Base-by-base conservation (phyloP, 2,329 filamentous ascomycete species). In the Aspergillus sp. region DNA sequence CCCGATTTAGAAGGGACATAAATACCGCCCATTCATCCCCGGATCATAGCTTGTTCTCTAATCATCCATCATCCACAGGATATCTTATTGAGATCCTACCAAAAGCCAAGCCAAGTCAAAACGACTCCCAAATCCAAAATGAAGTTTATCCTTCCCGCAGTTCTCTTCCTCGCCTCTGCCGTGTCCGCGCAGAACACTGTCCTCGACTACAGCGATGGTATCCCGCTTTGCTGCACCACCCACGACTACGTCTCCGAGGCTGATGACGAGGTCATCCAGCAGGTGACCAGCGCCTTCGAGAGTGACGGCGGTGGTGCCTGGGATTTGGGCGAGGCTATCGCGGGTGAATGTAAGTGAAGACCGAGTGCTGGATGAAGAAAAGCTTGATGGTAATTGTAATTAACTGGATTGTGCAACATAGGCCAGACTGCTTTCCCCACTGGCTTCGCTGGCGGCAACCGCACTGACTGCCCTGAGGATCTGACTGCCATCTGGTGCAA, bases 191-290 rank as follows among this genome's bases (percentile, higher is more conserved):
- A 55, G 13, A 49, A 30, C 23, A 10, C 7, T 4, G 47, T 50
- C 25, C 53, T 55, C 25, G 53, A 55, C 53, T 55, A 55, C n/a
- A 55, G 53, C 5, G 53, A 55, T 17, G 53, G 53, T 3, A 36
- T 55, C n/a, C 53, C 53, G 5, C 53, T 55, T 25, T 55, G 53
- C 53, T 55, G 53, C 23, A 32, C 19, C 8, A 55, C 28, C 39
- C 41, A 43, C 28, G 53, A 55, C 53, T 32, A 47, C n/a, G 28
- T 55, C 41, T 43, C 41, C 25, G 53, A 55, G n/a, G 53, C 53
- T 1, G 39, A 17, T 1, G 53, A 55, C 23, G 53, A 47, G 15
- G 53, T 55, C 23, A 30, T 47, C n/a, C 39, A 45, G 15, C 53
- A 55, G 30, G 53, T 55, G 23, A 55, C 53, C 41, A 55, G 53